phyloP scores from a whole-genome alignment of 2,329 filamentous ascomycete genomes.

The Fusarium scirpi region DNA sequence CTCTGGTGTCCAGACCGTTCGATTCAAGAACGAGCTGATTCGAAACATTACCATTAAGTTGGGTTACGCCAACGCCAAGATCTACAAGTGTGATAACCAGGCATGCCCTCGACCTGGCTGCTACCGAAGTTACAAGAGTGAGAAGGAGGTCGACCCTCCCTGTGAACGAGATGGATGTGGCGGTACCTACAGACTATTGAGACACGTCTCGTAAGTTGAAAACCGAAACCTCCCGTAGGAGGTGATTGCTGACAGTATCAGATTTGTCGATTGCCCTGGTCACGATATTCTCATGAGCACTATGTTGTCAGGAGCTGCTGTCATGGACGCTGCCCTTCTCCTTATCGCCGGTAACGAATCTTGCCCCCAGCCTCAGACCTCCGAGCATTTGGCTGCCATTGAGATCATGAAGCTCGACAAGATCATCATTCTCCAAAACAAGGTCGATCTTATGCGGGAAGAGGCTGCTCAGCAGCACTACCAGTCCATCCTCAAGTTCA shows the following conservation, averaged over 20 bases:
- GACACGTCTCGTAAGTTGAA: conserved; percentile 86
- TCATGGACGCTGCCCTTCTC: conserved; percentile 98
- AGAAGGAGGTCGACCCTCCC: conserved; percentile 97
- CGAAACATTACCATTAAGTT: conserved; percentile 99
- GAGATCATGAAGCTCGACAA: conserved; percentile 99
- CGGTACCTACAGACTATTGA: conserved; percentile 87
- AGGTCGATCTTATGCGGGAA: conserved; percentile 98
- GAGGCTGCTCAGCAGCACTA: conserved; percentile 94
- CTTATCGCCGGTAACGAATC: conserved; percentile 98
- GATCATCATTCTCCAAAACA: conserved; percentile 99
- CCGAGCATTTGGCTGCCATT: conserved; percentile 97
- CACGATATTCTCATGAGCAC: conserved; percentile 99
- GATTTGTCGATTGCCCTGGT: conserved; percentile 97
- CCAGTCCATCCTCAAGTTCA: conserved; percentile 98
- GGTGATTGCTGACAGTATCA: conserved; percentile 53
- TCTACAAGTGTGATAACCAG: conserved; percentile 96
- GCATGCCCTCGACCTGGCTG: conserved; percentile 94
- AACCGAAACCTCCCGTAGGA: not conserved
- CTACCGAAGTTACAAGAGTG: conserved; percentile 97
- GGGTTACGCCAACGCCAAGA: conserved; percentile 98
- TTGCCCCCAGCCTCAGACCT: conserved; percentile 97
- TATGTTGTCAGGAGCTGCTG: conserved; percentile 98
- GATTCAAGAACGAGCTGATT: conserved; percentile 99
- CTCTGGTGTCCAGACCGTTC: conserved; percentile 97
- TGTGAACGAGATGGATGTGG: conserved; percentile 93